Evolutionary conservation across 192 early-diverging fungal species (phyloP), one percentile per base, ranked within the genome.

Genomic region (Gonapodya prolifera): DNA sequence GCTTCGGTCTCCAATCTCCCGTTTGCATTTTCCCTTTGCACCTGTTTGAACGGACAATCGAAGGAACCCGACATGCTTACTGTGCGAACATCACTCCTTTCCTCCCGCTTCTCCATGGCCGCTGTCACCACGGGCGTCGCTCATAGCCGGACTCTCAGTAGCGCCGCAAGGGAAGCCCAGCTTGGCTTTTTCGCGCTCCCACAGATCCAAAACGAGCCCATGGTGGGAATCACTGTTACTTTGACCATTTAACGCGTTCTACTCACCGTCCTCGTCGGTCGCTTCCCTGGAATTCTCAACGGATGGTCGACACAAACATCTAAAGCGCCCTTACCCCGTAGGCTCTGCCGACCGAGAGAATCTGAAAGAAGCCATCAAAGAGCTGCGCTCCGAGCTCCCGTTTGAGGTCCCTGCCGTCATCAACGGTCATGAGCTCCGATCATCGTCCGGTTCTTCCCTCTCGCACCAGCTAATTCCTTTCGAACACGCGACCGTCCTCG

Each of bases 161-260:
- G n/a, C n/a, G n/a, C n/a, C n/a, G n/a, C n/a, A n/a, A n/a, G n/a
- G n/a, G n/a, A n/a, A n/a, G 45, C 87, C 35, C 91, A 88, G 82
- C 80, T 95, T 81, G 94, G 92, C 69, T 83, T 84, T 75, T 94
- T 95, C 88, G 87, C 84, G 81, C 83, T 97, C 77, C 96, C 96
- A 23, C 85, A 87, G 74, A 90, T 95, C 76, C 78, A 83, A 35
- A 97, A 97, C 83, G 96, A 97, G 89, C 92, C 93, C 34, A 94
- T 93, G 87, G 89, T 90, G 83, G 74, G 80, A 32, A 34, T n/a
- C n/a, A n/a, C n/a, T n/a, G n/a, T n/a, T n/a, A n/a, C n/a, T n/a
- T n/a, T n/a, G 29, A 36, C 2, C 35, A 33, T 28, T 13, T 33
- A 36, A 1, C 1, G 1, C 29, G 34, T 35, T 33, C 35, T 77